phyloP scores from a whole-genome alignment of 2,329 filamentous ascomycete genomes.

The Alternaria sp. region DNA sequence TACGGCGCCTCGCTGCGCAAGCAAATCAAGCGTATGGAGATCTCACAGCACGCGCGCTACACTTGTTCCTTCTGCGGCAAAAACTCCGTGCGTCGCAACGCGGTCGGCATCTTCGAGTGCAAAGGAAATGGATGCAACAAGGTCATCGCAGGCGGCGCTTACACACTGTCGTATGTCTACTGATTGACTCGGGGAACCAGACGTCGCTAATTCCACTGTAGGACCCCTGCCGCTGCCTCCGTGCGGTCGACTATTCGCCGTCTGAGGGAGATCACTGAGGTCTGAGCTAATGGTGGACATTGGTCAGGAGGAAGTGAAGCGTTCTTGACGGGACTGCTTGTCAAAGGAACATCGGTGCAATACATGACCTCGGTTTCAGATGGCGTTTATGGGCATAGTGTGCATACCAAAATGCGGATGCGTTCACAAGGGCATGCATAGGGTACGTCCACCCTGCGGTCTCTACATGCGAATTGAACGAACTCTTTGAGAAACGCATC shows the following conservation, averaged over 20 bases:
- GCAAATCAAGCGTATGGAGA: constrained; percentile 99
- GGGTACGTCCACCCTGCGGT: no score
- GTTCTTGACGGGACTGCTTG: constrained; percentile 20
- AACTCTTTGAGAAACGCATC: no score
- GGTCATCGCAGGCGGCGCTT: constrained; percentile 91
- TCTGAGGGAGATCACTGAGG: constrained; percentile 96
- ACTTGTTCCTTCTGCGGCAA: constrained; percentile 93
- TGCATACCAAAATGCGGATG: no score
- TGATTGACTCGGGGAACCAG: no score
- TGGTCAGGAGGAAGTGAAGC: constrained; percentile 49
- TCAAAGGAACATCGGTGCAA: no score
- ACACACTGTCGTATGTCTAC: constrained; percentile 78
- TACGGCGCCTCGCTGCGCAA: constrained; percentile 99
- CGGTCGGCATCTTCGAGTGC: constrained; percentile 98
- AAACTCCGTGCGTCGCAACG: constrained; percentile 86
- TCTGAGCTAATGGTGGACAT: constrained; percentile 64
- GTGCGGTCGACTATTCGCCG: constrained; percentile 96
- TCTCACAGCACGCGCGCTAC: constrained; percentile 97
- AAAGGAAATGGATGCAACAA: constrained; percentile 89
- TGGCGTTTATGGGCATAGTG: no score
- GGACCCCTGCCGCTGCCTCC: constrained; percentile 90
- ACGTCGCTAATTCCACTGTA: constrained; percentile 50
- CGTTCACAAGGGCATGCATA: no score
- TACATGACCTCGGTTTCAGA: no score
- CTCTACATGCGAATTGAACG: no score